Evolutionary conservation across 768 basidiomycete species (phyloP).

Genomic region (Kwoniella newhampshirensis): DNA sequence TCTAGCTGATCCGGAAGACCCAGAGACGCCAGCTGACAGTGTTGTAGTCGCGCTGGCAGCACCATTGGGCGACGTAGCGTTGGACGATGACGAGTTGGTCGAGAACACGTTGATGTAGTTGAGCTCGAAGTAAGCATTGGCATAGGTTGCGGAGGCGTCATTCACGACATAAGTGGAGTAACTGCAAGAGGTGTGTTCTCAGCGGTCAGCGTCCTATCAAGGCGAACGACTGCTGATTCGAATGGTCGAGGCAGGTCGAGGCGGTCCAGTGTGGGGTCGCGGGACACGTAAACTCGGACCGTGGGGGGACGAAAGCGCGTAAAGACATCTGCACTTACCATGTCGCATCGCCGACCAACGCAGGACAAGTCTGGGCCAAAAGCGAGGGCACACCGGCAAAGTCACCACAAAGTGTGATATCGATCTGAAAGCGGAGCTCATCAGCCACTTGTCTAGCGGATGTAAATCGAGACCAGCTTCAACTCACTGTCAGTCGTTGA

Average conservation of each 20-base stretch:
- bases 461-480: neutral
- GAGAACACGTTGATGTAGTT: constrained; percentile 62
- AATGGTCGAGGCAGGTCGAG: too few species aligned
- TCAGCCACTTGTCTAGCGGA: neutral
- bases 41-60: constrained; percentile 5
- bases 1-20: too few species aligned
- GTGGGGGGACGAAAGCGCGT: too few species aligned
- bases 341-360: constrained; percentile 56
- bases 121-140: constrained; percentile 62
- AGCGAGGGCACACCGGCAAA: constrained; percentile 61
- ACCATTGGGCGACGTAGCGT: neutral
- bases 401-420: constrained; percentile 65
- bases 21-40: constrained; percentile 5
- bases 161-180: constrained; percentile 68
- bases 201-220: neutral
- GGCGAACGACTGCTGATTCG: too few species aligned
- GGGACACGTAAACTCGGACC: too few species aligned
- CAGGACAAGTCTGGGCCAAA: constrained; percentile 56
- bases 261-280: too few species aligned
- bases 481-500: constrained; percentile 15
- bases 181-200: constrained; percentile 51
- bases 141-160: constrained; percentile 30
- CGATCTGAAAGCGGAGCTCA: constrained; percentile 50
- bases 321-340: constrained; percentile 46
- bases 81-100: neutral